Evolutionary conservation across 345 rosid species (phyloP), one percentile per base, ranked within the genome.

Genomic region (Arabidopsis arenosa): DNA sequence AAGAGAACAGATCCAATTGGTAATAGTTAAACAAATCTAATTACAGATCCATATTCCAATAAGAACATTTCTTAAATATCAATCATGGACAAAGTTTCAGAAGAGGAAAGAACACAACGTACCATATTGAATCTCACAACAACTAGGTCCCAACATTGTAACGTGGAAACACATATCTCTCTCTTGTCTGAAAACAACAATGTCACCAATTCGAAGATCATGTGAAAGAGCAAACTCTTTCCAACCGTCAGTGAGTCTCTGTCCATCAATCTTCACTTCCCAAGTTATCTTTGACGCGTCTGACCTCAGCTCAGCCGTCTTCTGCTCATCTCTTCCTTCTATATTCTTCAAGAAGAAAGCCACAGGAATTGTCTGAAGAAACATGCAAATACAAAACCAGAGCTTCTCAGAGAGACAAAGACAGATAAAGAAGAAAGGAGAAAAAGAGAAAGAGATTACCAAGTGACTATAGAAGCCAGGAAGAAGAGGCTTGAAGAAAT

Each of bases 401-500:
- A 66, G 41, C 56, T 64, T 64, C n/a, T 64, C 13, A 49, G 13
- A 49, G 8, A 65, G 10, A 33, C 21, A 18, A 18, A 18, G 10
- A 9, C n/a, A 66, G 15, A 65, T 5, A 15, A 18, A 18, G 45
- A 6, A 26, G 30, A 45, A 30, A 17, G 0, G 32, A 66, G 40
- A 33, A n/a, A 32, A 28, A 3, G n/a, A 40, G 11, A 10, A 14
- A 65, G 40, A 65, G 30, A 66, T 9, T 66, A 66, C 70, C 57
- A 66, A 35, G 58, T 33, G 45, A 18, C 0, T 51, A 45, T 66
- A 17, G 12, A 66, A 66, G 0, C 70, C 70, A 1, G 70, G 58
- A 66, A 66, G 70, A 49, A 66, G 70, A 48, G 70, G 70, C 44
- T 35, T 11, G 59, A 66, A 66, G 45, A 66, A 66, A 49, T 66